Evolutionary conservation across 371 early-diverging fungal species (phyloP).

Genomic region (Mucor lusitanicus): DNA sequence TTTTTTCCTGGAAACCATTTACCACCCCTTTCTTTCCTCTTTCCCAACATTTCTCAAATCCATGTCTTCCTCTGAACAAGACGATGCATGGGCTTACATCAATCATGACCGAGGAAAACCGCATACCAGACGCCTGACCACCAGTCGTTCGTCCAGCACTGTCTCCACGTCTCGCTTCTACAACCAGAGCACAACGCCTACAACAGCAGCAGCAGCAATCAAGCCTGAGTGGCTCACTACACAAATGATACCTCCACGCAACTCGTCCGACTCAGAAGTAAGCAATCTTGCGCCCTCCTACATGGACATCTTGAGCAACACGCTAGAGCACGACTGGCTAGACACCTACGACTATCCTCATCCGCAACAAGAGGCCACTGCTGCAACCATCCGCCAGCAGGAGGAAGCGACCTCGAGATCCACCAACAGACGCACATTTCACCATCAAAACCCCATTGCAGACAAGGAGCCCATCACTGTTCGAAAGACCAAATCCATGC

Average conservation of each 20-base stretch:
- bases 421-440: conserved; percentile 4
- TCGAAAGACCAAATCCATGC: conserved; percentile 15
- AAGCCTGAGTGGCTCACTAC: background rate
- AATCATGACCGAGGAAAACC: background rate
- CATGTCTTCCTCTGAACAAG: background rate
- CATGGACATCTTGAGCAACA: conserved; percentile 10
- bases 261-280: conserved; percentile 11
- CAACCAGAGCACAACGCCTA: background rate
- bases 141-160: background rate
- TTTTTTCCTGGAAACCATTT: no score
- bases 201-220: background rate
- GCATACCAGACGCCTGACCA: background rate
- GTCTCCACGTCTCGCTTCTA: background rate
- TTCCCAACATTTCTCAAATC: background rate
- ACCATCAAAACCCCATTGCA: background rate
- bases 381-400: background rate
- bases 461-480: background rate
- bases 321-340: conserved; percentile 13
- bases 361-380: background rate
- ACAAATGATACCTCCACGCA: background rate
- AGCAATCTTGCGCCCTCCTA: conserved; percentile 9
- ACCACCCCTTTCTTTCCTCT: background rate
- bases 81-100: background rate
- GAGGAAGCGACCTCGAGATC: background rate
- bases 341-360: conserved; percentile 10